Base-by-base conservation (phyloP, 108 stramenopile genomes). In the Nannochloropsis gaditana region DNA sequence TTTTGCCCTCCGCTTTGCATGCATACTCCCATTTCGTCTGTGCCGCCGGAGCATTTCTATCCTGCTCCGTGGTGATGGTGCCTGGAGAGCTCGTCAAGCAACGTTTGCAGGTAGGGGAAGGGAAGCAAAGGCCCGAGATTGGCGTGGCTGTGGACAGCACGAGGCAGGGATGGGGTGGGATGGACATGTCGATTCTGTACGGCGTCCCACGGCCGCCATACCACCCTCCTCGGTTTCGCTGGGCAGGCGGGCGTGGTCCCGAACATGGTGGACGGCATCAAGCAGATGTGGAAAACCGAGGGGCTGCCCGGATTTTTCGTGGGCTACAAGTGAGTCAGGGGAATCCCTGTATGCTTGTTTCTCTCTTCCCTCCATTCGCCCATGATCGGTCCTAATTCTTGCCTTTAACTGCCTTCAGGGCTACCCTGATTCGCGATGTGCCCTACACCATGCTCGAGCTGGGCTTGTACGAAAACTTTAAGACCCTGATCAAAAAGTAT, bases 381-480 rank as follows among this genome's bases (percentile, higher is more conserved):
- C 47, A 11, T 15, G 11, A 11, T 15, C 47, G 0, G 10, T 15
- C 47, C 47, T 50, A 10, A 10, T 15, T 50, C 47, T 15, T 15
- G 11, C 47, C 8, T n/a, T n/a, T 73, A 5, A 4, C 4, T 73
- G 59, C 5, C 15, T 73, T 73, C 15, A 43, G 79, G 21, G 92
- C 89, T 21, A 89, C 90, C 5, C 85, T 87, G 21, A 44, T 90
- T 10, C 85, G 92, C n/a, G 92, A 92, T 80, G 80, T 92, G 41
- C 92, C 92, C n/a, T 92, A 91, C 80, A 91, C 92, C 42, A 91
- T 92, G 90, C 84, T 92, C 80, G 92, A 92, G 84, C 83, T 92
- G 43, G 92, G 92, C 9, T 9, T 92, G 2, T 92, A 92, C 82
- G 92, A 92, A 42, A 86, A 85, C 81, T 84, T 91, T 45, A 91